Evolutionary conservation across 2,329 filamentous ascomycete species (phyloP).

Genomic region (Diaporthe amygdali): DNA sequence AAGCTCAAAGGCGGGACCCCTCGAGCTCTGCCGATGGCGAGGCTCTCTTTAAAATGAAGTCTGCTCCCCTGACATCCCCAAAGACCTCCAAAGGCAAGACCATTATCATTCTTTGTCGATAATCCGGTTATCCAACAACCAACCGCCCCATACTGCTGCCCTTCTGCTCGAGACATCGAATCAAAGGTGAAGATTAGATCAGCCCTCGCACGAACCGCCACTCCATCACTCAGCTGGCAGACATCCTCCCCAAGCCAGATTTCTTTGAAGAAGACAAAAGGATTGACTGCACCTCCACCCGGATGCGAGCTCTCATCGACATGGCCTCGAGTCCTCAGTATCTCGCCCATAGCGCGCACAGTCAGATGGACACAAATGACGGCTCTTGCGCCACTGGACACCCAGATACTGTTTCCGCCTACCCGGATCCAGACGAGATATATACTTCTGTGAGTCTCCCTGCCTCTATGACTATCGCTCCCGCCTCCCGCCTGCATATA

Average conservation of each 20-base stretch:
- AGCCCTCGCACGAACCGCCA: background rate
- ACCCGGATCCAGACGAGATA: conserved; percentile 26
- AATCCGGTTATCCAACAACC: conserved; percentile 16
- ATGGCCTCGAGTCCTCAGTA: conserved; percentile 34
- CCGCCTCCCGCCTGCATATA: background rate
- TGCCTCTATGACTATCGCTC: background rate
- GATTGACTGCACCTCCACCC: conserved; percentile 26
- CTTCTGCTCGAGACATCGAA: conserved; percentile 4
- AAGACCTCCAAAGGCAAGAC: conserved; percentile 12
- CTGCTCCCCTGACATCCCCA: conserved; percentile 15
- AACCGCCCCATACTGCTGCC: background rate
- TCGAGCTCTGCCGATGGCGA: conserved; percentile 16
- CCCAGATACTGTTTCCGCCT: conserved; percentile 21
- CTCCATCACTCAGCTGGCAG: background rate
- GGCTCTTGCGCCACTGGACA: conserved; percentile 23
- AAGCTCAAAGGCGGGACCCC: conserved; percentile 20
- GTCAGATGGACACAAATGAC: conserved; percentile 27
- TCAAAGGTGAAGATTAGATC: background rate
- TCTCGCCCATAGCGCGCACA: conserved; percentile 31
- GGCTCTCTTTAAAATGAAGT: conserved; percentile 19
- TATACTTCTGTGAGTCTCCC: conserved; percentile 27
- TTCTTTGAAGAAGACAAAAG: conserved; percentile 22
- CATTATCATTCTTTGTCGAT: conserved; percentile 18
- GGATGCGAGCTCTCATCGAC: conserved; percentile 33
- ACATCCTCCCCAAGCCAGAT: conserved; percentile 4